These are phyloP conservation scores for Xanthoconium stramineum DNA, from an alignment of 768 basidiomycete species.

Conservation along the genomic window DNA sequence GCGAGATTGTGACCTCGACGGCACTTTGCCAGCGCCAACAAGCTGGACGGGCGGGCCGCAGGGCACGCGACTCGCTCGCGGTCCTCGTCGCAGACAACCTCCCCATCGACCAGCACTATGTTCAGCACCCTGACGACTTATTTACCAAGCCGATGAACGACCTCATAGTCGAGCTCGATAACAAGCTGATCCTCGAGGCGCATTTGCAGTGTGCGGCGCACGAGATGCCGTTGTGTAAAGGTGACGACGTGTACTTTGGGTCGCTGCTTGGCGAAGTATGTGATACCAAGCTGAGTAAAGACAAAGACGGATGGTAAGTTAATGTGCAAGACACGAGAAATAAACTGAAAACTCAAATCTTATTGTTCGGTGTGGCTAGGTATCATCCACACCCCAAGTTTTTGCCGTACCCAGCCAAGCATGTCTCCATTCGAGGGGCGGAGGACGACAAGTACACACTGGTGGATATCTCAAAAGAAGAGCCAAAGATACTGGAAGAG, in stretches of 20 bases:
- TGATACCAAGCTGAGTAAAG: conserved; percentile 53
- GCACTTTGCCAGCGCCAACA: conserved; percentile 66
- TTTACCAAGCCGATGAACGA: conserved; percentile 62
- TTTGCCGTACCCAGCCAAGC: conserved; percentile 70
- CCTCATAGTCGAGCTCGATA: conserved; percentile 69
- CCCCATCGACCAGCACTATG: conserved; percentile 75
- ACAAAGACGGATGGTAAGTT: conserved; percentile 79
- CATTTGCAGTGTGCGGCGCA: conserved; percentile 86
- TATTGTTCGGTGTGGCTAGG: conserved; percentile 39
- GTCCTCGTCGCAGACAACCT: conserved; percentile 66
- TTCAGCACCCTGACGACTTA: conserved; percentile 64
- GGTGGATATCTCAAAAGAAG: conserved; percentile 54
- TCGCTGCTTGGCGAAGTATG: conserved; percentile 57
- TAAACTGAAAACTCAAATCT: neutral
- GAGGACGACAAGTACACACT: conserved; percentile 79
- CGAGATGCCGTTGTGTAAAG: conserved; percentile 74
- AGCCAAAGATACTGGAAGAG: conserved; percentile 62
- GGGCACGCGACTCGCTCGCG: conserved; percentile 75
- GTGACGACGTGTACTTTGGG: conserved; percentile 75
- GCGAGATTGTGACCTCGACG: neutral
- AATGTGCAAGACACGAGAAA: neutral
- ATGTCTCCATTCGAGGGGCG: conserved; percentile 71
- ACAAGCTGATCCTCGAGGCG: conserved; percentile 71
- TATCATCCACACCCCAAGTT: conserved; percentile 80
- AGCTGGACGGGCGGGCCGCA: conserved; percentile 81